Evolutionary conservation across 352 stramenopile species (phyloP), one percentile per base, ranked within the genome.

Genomic region (Elongisporangium anandrum): DNA sequence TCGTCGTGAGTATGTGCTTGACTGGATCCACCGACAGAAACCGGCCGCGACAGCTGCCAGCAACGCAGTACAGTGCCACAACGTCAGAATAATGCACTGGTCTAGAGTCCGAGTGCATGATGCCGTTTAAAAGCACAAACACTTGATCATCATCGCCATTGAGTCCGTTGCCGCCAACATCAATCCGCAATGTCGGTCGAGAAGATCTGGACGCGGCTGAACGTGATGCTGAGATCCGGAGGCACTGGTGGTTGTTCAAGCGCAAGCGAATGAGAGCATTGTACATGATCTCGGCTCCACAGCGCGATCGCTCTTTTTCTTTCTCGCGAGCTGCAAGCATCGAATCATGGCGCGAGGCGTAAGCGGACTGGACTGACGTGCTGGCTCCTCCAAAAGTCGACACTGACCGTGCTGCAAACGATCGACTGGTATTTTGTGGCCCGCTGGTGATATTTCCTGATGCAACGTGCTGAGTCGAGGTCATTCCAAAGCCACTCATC

Each of bases 61-160:
- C 72, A 3, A 88, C 69, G 22, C 86, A 92, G 34, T 93, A 92
- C 5, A 95, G 60, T 19, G 86, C 85, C 16, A 94, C 83, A 10
- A 85, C 64, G 39, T 95, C 82, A 7, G 79, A 86, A 52, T 80
- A 95, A 49, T 83, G 84, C 16, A 94, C 81, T 49, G 84, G 75
- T 8, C 71, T 80, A 54, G 75, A 82, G 60, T 94, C 84, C 6
- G 73, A 72, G 13, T 81, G 80, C 58, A 92, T 72, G 38, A 76
- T 85, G 2, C 73, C 82, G 53, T 94, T 94, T 23, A 92, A 61
- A 17, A 94, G 56, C 52, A 87, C 79, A 65, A 95, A 95, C 7
- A 92, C 72, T 50, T 95, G 84, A 50, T 89, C 77, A 13, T 75
- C 68, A 47, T 95, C 84, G n/a, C 80, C 81, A 56, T 78, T 77